Base-by-base conservation (phyloP, 768 basidiomycete genomes). In the Termitomyces sp. region DNA sequence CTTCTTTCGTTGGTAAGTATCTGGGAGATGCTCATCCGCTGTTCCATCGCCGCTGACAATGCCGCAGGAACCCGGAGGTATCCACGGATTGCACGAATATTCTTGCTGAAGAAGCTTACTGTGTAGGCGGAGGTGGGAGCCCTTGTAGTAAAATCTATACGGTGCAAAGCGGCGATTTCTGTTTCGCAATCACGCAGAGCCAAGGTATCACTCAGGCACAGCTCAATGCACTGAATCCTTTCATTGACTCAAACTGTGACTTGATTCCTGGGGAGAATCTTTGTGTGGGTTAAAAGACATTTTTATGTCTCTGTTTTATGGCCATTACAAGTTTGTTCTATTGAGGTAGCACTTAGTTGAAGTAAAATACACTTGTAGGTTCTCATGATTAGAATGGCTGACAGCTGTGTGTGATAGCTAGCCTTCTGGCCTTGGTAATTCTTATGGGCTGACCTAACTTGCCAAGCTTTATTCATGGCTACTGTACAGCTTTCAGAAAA, bases 121-220 rank as follows among this genome's bases (percentile, higher is more conserved):
- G 55, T 3, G 30, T 47, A 45, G 55, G 33, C 20, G 54, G 53
- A 27, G 54, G 55, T 56, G 44, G 55, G n/a, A 20, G 24, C 33
- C 54, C 54, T 30, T 56, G 55, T 24, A 7, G 26, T 45, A 56
- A 47, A 39, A 56, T 56, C n/a, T 56, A 39, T 37, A 47, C 45
- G 20, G 49, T 50, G 3, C 33, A 24, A 18, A 50, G 49, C 12
- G 37, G 44, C 26, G 44, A 56, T 39, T 47, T 3, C 33, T 56
- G 55, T 30, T 34, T 14, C 9, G 20, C 45, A 27, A 47, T 56
- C 34, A 47, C 20, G 26, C 22, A 45, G 55, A 47, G 55, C 32
- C 33, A 56, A 46, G 54, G 44, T 46, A 36, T 55, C 9, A 55
- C 54, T 55, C 42, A 46, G 20, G 54, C 54, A 22, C 40, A 46